Base-by-base conservation (phyloP, 2,329 filamentous ascomycete species). In the Emergomyces orientalis region DNA sequence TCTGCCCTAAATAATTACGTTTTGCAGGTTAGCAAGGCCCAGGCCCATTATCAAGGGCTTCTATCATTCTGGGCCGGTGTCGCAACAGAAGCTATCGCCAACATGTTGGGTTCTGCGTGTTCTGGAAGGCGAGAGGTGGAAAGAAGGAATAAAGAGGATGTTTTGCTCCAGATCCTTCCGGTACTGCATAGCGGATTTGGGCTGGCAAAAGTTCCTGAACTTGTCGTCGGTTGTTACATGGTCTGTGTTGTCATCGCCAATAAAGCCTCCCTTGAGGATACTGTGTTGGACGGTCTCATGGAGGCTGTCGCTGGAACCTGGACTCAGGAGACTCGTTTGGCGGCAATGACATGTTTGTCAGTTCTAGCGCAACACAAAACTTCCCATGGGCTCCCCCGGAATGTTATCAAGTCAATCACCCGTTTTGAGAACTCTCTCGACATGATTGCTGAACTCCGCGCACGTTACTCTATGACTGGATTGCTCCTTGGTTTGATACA, bases 31-130 rank as follows among this genome's bases (percentile, higher is more conserved):
- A 88, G 91, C 71, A 84, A 85, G 61, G 80, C 84, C 49, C 84
- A 86, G 61, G 87, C 90, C 63, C 86, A 93, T 61, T 89, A 94
- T 69, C 85, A 90, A 47, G 85, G 86, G 1, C 78, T 97, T 64
- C 78, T 96, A 62, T 88, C 90, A 0, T 97, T 99, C 73, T 99
- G 94, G 93, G 91, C 89, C 4, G 88, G 91, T 55, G 81, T 97
- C 60, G 87, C 89, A 73, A 90, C 91, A 0, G 92, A 99, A 75
- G 87, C 92, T 13, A 82, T 95, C 63, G 89, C 90, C 66, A 88
- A 86, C 37, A 91, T 94, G 80, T 77, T 97, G 63, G 90, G 96
- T 70, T 84, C 83, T 62, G 83, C 86, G 65, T 86, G 85, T 67
- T 92, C 91, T 1, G 92, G 92, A 61, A 83, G 91, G 67, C 83